Evolutionary conservation across 1,284 basidiomycete genomes (phyloP).

Genomic region (Chalciporus sp.): DNA sequence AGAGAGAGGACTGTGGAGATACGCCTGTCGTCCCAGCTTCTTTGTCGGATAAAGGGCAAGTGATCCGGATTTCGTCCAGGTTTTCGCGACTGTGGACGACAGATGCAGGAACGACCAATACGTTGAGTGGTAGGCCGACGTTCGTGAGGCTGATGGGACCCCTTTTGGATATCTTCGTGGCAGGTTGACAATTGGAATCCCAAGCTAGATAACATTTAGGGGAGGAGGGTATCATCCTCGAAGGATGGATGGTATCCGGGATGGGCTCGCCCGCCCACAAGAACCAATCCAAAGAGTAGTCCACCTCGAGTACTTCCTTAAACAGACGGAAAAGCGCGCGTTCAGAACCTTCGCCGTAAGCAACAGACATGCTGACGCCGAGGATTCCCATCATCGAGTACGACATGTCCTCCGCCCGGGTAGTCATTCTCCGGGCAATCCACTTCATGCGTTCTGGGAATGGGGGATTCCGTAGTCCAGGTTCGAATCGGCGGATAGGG

Average conservation of each 20-base stretch:
- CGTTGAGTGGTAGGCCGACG: background rate
- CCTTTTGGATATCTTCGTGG: no score
- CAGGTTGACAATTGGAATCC: background rate
- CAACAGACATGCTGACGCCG: background rate
- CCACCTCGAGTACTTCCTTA: background rate
- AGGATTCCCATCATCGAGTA: constrained; percentile 20
- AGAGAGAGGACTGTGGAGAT: background rate
- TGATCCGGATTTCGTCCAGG: background rate
- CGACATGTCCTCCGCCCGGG: constrained; percentile 12
- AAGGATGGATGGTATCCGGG: background rate
- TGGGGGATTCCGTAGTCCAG: background rate
- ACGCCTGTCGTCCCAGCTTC: background rate
- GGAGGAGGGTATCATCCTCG: background rate
- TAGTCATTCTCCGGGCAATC: constrained; percentile 6
- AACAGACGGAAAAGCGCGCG: constrained; percentile 6
- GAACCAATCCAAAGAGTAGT: background rate
- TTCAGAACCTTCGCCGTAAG: constrained; percentile 1
- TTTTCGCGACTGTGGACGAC: background rate
- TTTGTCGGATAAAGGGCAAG: background rate
- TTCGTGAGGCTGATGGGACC: background rate
- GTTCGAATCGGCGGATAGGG: background rate
- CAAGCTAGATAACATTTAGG: background rate
- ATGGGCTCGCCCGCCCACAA: background rate
- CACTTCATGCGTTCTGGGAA: constrained; percentile 4
- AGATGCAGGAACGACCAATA: background rate